phyloP scores from a whole-genome alignment of 2,329 filamentous ascomycete species.

The Botrytis hyacinthi region DNA sequence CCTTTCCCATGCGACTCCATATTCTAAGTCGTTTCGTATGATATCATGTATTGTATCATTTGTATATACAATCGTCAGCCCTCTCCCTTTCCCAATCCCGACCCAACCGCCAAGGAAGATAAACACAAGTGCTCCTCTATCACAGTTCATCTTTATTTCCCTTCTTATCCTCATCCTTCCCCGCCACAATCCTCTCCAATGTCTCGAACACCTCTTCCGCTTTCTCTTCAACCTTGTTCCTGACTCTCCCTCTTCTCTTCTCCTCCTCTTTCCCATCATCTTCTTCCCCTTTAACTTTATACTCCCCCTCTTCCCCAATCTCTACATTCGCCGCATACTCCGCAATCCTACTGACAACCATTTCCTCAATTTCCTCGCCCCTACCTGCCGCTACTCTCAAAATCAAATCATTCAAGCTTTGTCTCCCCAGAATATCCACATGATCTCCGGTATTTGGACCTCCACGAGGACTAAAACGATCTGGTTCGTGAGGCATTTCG shows the following conservation, averaged over 20 bases:
- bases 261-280: constrained; percentile 47
- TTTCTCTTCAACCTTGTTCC: background rate
- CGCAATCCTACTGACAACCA: constrained; percentile 75
- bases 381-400: constrained; percentile 81
- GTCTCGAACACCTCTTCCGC: background rate
- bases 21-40: background rate
- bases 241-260: background rate
- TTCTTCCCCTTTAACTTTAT: constrained; percentile 37
- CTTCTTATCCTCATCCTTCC: background rate
- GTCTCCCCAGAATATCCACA: constrained; percentile 89
- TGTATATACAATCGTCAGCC: background rate
- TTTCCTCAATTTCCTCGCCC: constrained; percentile 75
- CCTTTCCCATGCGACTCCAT: background rate
- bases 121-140: background rate
- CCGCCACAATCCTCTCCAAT: background rate
- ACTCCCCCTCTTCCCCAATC: constrained; percentile 47
- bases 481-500: constrained; percentile 96
- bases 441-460: constrained; percentile 78
- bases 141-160: background rate
- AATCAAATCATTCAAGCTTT: constrained; percentile 87
- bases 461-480: constrained; percentile 80
- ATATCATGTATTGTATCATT: background rate
- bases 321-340: constrained; percentile 82
- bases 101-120: background rate
- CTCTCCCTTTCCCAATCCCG: background rate